Conservation (phyloP, 2,329 filamentous ascomycete genomes). For the Ophiocordyceps sinensis region DNA sequence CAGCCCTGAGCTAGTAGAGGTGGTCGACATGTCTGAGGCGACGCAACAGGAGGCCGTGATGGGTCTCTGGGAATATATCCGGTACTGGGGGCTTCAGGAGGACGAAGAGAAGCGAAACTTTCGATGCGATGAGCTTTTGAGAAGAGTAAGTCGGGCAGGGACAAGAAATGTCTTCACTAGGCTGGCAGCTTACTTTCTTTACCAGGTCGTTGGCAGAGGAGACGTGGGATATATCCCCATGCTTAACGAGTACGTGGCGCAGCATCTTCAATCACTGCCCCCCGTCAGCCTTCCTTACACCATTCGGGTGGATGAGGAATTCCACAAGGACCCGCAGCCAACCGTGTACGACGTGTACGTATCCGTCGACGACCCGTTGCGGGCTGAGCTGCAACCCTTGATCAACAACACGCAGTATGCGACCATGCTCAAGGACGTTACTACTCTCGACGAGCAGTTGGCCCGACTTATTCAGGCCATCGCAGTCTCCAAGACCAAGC, state of each 20-base stretch:
- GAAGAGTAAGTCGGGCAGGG: constrained; percentile 40
- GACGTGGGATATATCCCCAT: constrained; percentile 76
- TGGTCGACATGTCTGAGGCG: constrained; percentile 76
- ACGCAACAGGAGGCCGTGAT: constrained; percentile 79
- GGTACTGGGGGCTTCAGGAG: constrained; percentile 72
- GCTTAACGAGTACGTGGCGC: constrained; percentile 64
- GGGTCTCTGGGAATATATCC: constrained; percentile 91
- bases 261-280: constrained; percentile 64
- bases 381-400: constrained; percentile 48
- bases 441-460: constrained; percentile 69
- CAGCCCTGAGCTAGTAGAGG: constrained; percentile 63
- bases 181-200: constrained; percentile 1
- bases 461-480: constrained; percentile 72
- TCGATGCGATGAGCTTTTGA: constrained; percentile 72
- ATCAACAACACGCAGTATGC: constrained; percentile 57
- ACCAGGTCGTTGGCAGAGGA: constrained; percentile 57
- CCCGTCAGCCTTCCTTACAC: constrained; percentile 82
- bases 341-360: constrained; percentile 88
- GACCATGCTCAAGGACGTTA: constrained; percentile 60
- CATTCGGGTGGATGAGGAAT: constrained; percentile 78
- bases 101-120: constrained; percentile 92
- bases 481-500: constrained; percentile 73
- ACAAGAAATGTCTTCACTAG: neutral
- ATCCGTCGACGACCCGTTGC: constrained; percentile 68
- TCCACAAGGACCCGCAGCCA: constrained; percentile 58